These are phyloP conservation scores for Malus orientalis DNA, from an alignment of 306 rosid genomes.

Conservation along the genomic window DNA sequence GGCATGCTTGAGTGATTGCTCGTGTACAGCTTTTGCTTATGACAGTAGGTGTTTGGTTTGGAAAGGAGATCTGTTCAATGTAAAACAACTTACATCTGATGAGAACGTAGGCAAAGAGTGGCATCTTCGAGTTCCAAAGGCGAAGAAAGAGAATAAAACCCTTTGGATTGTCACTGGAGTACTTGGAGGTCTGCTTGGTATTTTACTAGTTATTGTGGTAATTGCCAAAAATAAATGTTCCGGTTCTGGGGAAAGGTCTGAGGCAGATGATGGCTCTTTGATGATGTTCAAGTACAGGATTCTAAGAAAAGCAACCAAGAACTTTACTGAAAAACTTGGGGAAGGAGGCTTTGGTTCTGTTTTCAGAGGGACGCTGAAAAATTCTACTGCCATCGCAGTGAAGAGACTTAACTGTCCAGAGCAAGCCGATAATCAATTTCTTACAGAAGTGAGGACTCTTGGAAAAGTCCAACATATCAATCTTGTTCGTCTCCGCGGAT, in stretches of 20 bases:
- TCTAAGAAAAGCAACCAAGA: constrained; percentile 29
- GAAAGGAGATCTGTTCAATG: background rate
- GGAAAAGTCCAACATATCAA: constrained; percentile 35
- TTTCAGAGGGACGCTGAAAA: constrained; percentile 26
- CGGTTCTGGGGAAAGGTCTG: background rate
- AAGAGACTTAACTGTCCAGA: constrained; percentile 28
- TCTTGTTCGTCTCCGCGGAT: constrained; percentile 34
- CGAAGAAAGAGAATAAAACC: background rate
- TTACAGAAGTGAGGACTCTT: constrained; percentile 32
- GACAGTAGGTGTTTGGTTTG: constrained; percentile 11
- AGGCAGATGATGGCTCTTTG: constrained; percentile 22
- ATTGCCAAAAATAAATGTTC: background rate
- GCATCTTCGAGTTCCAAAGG: background rate
- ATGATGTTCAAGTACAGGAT: constrained; percentile 17
- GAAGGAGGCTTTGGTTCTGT: constrained; percentile 44
- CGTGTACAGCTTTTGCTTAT: constrained; percentile 18
- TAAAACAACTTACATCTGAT: background rate
- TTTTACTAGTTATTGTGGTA: background rate
- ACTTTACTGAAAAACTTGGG: constrained; percentile 30
- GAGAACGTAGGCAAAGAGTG: background rate
- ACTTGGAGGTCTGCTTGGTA: background rate
- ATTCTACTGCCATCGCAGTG: constrained; percentile 26
- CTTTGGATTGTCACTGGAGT: background rate
- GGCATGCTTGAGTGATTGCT: constrained; percentile 18
- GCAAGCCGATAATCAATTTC: constrained; percentile 31